Base-by-base conservation (phyloP, 225 moss, liverwort and hornwort genomes). In the Bryum argenteum region DNA sequence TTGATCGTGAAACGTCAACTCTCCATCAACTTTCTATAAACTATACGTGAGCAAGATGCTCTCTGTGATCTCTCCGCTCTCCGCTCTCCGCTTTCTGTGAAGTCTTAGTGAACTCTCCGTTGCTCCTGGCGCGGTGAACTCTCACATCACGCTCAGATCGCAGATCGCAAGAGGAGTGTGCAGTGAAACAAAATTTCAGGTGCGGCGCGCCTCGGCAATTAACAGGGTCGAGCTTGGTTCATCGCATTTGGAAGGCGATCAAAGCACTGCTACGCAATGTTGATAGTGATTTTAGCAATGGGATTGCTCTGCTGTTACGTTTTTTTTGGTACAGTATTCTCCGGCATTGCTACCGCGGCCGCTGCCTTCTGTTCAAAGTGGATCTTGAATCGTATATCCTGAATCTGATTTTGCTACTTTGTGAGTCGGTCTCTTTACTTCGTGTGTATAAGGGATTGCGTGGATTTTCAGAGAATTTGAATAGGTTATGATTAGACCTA, bases 321-420 rank as follows among this genome's bases (percentile, higher is more conserved):
- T 24, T 80, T 44, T 40, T 72, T 54, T 66, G 18, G 54, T 80
- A 4, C 70, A 62, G 39, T 62, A 70, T 10, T 78, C 62, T 48
- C 54, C 66, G 26, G 70, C 48, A 28, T 73, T 73, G 75, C 72
- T 26, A 61, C 75, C 78, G 8, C 80, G 72, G 66, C 78, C 86
- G 38, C 86, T 87, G 56, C 81, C 74, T 59, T 73, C 54, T 42
- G 19, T 23, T 77, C 67, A 53, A 64, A 71, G 87, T 87, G 72
- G 18, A 78, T 81, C 12, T n/a, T n/a, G n/a, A n/a, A n/a, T n/a
- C n/a, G n/a, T n/a, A n/a, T n/a, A n/a, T 40, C 45, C 45, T 14
- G 45, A 45, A 14, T 14, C 45, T 45, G 9, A 45, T 65, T 43
- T 38, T n/a, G 41, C 28, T 65, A 53, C 60, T 21, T 74, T 62